Evolutionary conservation across 352 stramenopile species (phyloP).

Genomic region (Aphanomyces invadans): DNA sequence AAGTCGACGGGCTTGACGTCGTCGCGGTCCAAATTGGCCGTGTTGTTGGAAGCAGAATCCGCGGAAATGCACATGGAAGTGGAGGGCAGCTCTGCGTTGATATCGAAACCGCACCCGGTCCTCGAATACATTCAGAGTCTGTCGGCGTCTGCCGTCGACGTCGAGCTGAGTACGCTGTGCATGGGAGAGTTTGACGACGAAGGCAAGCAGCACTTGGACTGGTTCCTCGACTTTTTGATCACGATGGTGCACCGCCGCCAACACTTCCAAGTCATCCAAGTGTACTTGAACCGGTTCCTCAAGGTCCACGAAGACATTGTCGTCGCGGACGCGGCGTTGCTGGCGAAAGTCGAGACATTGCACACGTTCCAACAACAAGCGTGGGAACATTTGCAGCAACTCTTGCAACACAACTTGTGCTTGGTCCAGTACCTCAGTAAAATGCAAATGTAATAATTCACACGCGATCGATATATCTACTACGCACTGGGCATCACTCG

Average conservation of each 20-base stretch:
- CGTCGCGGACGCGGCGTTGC: conserved; percentile 41
- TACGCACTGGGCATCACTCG: not conserved
- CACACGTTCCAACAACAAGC: conserved; percentile 56
- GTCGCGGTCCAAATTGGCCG: conserved; percentile 61
- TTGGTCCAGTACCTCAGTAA: conserved; percentile 83
- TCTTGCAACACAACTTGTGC: conserved; percentile 81
- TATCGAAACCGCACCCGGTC: conserved; percentile 39
- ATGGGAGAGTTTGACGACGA: conserved; percentile 76
- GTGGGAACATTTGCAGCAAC: conserved; percentile 72
- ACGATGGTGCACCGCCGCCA: conserved; percentile 55
- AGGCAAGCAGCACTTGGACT: conserved; percentile 50
- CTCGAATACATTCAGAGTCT: conserved; percentile 59
- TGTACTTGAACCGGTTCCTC: conserved; percentile 80
- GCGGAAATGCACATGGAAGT: conserved; percentile 19
- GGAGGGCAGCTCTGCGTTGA: not conserved
- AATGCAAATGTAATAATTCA: conserved; percentile 67
- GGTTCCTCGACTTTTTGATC: conserved; percentile 58
- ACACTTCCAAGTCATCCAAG: conserved; percentile 74
- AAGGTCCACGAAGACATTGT: conserved; percentile 77
- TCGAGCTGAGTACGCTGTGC: conserved; percentile 77
- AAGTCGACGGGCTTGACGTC: conserved; percentile 65
- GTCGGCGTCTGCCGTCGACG: conserved; percentile 62
- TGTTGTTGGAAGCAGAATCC: conserved; percentile 36
- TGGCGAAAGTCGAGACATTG: conserved; percentile 49
- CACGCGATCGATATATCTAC: not conserved